Base-by-base conservation (phyloP, 495 filamentous ascomycete species). In the Penicillium lividum region DNA sequence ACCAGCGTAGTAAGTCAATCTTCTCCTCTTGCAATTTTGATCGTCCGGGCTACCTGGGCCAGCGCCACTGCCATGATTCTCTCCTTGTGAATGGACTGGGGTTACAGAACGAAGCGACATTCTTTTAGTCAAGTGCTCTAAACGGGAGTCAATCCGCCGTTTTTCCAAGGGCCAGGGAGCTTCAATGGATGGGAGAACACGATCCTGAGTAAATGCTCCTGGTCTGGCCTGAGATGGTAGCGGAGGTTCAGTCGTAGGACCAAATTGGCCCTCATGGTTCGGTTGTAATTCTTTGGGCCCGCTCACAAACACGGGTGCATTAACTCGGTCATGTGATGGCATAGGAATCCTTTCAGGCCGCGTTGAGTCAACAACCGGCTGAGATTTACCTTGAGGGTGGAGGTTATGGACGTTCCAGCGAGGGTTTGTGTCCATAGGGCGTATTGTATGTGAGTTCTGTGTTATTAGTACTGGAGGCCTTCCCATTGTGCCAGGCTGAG, bases 161-260 rank as follows among this genome's bases (percentile, higher is more conserved):
- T 46, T 67, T 31, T 75, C 70, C 38, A 46, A 29, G 16, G 70
- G 59, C 38, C 67, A 55, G 40, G 70, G 58, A 50, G 48, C 59
- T 57, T 79, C 77, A 57, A 79, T 75, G 40, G 77, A 79, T 16
- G 77, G 77, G 8, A 79, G 59, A 36, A 65, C 64, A 43, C 56
- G 63, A 31, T 76, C 72, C 63, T 74, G 71, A 43, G 63, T 61
- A 34, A 64, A 63, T 45, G 48, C 29, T 31, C 40, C 64, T 49
- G 62, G 42, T 31, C 67, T 60, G 54, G 49, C 22, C 3, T 53
- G 62, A 53, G 54, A 57, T 31, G 63, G 51, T 34, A 47, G 53
- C n/a, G 57, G 47, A 22, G 59, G 7, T 43, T 62, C 66, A 51
- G 59, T 42, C 33, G 54, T 57, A 25, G 61, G 62, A 38, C 62